A percentile compares a stretch with the other conserved stretches of the same genome.
Evolutionary conservation across 208 protist species (phyloP).

Genomic region (Endotrypanum monterogeii): DNA sequence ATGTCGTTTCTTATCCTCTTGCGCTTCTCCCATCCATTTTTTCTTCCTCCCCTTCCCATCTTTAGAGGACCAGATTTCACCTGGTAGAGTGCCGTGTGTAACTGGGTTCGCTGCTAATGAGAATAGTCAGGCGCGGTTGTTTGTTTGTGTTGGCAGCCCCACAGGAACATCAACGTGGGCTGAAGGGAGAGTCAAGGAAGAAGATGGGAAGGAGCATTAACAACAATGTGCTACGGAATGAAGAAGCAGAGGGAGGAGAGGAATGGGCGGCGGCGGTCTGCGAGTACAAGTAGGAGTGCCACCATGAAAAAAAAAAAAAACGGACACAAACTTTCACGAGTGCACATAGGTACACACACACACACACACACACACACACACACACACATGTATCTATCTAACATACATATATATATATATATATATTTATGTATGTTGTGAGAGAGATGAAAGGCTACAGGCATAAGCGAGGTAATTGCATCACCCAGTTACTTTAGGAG

Average conservation of each 20-base stretch:
- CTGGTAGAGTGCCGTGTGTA: too few relatives aligned
- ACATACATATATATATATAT: not conserved
- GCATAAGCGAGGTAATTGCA: not conserved
- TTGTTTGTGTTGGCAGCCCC: too few relatives aligned
- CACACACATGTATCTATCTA: not conserved
- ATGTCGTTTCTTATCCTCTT: too few relatives aligned
- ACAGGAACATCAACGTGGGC: too few relatives aligned
- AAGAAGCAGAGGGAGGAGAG: not conserved
- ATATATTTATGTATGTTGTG: not conserved
- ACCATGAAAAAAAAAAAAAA: conserved; percentile 2
- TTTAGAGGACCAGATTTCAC: too few relatives aligned
- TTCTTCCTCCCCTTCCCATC: not conserved
- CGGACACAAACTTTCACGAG: not conserved
- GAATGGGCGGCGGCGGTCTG: not conserved
- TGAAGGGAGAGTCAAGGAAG: not conserved
- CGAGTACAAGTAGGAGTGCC: conserved; percentile 9
- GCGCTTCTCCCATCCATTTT: not conserved
- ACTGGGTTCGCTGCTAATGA: not conserved
- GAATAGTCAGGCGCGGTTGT: not conserved
- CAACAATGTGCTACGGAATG: not conserved
- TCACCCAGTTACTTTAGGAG: not conserved
- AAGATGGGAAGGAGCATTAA: not conserved
- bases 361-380: not conserved
- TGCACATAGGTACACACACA: not conserved
- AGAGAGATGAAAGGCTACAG: not conserved